Conservation (phyloP, 257 asterid genomes). For the Avicennia marina region DNA sequence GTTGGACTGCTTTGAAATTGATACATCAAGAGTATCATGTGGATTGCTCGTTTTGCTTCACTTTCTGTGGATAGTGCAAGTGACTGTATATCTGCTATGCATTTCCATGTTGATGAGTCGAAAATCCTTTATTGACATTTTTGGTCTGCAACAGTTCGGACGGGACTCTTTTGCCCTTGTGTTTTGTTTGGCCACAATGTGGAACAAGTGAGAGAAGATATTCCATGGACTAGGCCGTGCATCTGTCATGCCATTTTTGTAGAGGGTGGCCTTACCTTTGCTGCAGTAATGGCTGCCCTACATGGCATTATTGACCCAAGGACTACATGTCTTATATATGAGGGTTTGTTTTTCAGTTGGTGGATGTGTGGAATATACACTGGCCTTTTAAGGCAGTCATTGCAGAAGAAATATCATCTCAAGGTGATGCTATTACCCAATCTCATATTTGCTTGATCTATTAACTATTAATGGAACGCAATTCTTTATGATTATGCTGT, state of each 20-base stretch:
- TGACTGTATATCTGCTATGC: neutral
- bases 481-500: too few relatives aligned
- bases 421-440: conserved; percentile 40
- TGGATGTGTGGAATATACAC: conserved; percentile 99
- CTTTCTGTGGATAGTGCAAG: conserved; percentile 2
- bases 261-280: conserved; percentile 87
- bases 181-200: conserved; percentile 84
- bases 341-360: conserved; percentile 95
- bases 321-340: conserved; percentile 73
- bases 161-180: conserved; percentile 98
- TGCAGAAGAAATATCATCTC: conserved; percentile 98
- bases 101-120: conserved; percentile 10
- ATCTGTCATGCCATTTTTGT: conserved; percentile 85
- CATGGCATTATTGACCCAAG: conserved; percentile 86
- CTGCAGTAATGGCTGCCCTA: conserved; percentile 63
- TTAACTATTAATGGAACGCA: neutral
- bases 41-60: conserved; percentile 2
- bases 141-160: conserved; percentile 46
- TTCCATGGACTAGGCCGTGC: conserved; percentile 90
- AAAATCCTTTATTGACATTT: neutral
- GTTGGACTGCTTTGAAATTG: too few relatives aligned
- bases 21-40: too few relatives aligned
- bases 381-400: conserved; percentile 69
- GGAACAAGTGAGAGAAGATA: conserved; percentile 79
- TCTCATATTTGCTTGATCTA: neutral